Conservation (phyloP, 1,284 basidiomycete species). For the Apiotrichum laibachii region DNA sequence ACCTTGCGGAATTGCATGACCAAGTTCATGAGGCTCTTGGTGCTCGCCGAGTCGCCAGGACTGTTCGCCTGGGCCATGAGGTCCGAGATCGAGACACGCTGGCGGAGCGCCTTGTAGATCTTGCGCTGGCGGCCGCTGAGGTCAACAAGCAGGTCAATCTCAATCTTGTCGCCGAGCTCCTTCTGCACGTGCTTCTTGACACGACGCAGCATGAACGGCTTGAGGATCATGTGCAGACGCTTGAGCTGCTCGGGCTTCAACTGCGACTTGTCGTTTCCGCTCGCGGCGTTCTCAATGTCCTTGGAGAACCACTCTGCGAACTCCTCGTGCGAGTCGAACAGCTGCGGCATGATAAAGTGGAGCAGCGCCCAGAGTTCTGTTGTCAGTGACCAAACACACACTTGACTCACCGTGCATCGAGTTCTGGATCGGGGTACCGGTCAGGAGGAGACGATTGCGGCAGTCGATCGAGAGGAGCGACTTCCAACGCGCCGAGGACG, state of each 20-base stretch:
- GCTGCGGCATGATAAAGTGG: conserved; percentile 99
- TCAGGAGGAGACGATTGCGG: conserved; percentile 89
- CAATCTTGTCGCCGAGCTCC: conserved; percentile 99
- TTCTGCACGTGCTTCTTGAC: conserved; percentile 99
- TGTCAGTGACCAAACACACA: conserved; percentile 1
- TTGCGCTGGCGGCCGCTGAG: conserved; percentile 88
- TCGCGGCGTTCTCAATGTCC: conserved; percentile 94
- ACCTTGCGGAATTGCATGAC: conserved; percentile 99
- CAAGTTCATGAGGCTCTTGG: conserved; percentile 87
- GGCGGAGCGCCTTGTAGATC: conserved; percentile 86
- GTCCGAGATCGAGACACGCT: conserved; percentile 92
- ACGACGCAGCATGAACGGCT: conserved; percentile 97
- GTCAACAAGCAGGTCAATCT: conserved; percentile 93
- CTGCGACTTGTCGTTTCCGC: conserved; percentile 63
- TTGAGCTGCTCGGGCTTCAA: conserved; percentile 95
- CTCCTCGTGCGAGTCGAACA: conserved; percentile 99
- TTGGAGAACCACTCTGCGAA: conserved; percentile 99
- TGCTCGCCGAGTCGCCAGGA: conserved; percentile 65
- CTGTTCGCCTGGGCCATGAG: conserved; percentile 89
- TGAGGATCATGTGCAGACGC: conserved; percentile 96
- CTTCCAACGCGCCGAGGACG: conserved; percentile 96
- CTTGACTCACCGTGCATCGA: conserved; percentile 86
- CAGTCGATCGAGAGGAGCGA: conserved; percentile 94
- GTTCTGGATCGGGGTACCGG: conserved; percentile 98
- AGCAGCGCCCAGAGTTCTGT: conserved; percentile 97